Evolutionary conservation across 1,139 yeast species (phyloP), one percentile per base, ranked within the genome.

Genomic region (Debaryomyces singareniensis): DNA sequence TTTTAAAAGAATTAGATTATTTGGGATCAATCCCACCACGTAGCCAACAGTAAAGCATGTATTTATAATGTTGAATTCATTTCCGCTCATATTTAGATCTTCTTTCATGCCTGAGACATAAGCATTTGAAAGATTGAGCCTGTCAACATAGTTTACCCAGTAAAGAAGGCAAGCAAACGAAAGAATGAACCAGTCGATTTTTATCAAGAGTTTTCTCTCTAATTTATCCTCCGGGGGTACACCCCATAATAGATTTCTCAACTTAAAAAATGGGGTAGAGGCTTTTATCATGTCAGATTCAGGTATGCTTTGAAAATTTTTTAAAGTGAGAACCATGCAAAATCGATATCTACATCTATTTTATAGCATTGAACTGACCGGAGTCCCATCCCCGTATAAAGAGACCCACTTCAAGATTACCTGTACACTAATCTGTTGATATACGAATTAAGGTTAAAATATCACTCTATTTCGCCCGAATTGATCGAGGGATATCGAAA

Each of bases 91-190:
- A 3, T 58, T 46, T 29, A 76, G 42, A 28, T 68, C 77, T 31
- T 72, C 71, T 39, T 68, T 64, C 75, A 77, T 68, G 4, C 82
- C 83, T 3, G 75, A 65, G 14, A 49, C 78, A 45, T 75, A 77
- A 2, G 83, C 82, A 40, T 72, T 71, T 21, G 68, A 51, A 22
- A 75, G 41, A 41, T 71, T 72, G 13, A 68, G 51, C 33, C 71
- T 49, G 42, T 71, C 77, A 20, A 70, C 48, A 41, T 58, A 62
- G 33, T 63, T 61, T 33, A 59, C 49, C 25, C 25, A 23, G 11
- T 23, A 23, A 9, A 66, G 45, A 30, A 58, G 33, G 43, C 56
- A 56, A 27, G 54, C 53, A 35, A 55, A 66, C 2, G 58, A 36
- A 34, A 66, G 42, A 10, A 66, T 44, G 31, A 53, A 51, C 16